These are phyloP conservation scores for Entomortierella chlamydospora DNA, from an alignment of 192 early-diverging fungal species.

Conservation along the genomic window DNA sequence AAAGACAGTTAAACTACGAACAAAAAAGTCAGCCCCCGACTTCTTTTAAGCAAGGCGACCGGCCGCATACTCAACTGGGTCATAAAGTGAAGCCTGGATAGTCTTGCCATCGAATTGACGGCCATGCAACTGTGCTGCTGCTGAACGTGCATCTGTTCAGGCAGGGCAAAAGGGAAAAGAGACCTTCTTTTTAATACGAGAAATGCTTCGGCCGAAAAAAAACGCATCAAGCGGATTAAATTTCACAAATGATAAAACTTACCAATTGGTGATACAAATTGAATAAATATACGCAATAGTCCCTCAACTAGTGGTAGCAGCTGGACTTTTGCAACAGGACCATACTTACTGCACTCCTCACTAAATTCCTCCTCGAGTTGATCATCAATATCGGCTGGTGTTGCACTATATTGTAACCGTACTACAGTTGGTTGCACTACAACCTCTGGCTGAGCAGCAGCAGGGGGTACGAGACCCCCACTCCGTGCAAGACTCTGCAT, in stretches of 20 bases:
- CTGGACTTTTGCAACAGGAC: conserved; percentile 66
- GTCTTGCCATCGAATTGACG: conserved; percentile 88
- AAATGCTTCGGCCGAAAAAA: no score
- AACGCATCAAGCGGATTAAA: no score
- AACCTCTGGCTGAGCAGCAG: conserved; percentile 7
- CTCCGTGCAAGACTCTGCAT: conserved; percentile 76
- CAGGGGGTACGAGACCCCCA: conserved; percentile 35
- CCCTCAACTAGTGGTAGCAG: conserved; percentile 55
- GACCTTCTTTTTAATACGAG: no score
- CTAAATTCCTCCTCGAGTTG: conserved; percentile 85
- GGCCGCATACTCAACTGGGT: conserved; percentile 61
- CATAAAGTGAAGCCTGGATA: conserved; percentile 72
- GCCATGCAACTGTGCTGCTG: conserved; percentile 75
- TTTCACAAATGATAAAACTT: no score
- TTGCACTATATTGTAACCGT: conserved; percentile 76
- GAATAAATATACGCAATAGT: conserved; percentile 81
- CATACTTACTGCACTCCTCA: conserved; percentile 87
- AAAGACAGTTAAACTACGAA: no score
- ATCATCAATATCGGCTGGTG: conserved; percentile 81
- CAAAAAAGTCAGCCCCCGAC: no score
- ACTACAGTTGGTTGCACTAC: conserved; percentile 66
- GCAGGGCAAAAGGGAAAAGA: background rate
- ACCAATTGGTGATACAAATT: conserved; percentile 70
- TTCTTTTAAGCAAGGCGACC: conserved; percentile 32
- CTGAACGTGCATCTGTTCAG: conserved; percentile 67